Percentiles rank a stretch among this genome's conserved stretches.
phyloP scores from a whole-genome alignment of 306 rosid genomes.

The Styphnolobium japonicum region DNA sequence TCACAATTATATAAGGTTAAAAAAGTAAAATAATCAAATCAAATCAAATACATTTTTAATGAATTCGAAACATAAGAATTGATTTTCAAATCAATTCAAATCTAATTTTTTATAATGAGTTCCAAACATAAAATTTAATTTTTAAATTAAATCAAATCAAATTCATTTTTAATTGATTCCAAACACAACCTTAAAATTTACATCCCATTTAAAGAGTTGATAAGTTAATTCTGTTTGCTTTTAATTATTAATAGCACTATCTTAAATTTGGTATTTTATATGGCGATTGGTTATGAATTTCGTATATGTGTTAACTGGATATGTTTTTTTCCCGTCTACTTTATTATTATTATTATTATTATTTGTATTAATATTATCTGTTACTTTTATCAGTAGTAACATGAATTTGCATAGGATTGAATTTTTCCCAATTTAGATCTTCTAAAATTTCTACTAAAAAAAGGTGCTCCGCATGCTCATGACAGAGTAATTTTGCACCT shows the following conservation, averaged over 20 bases:
- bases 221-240: no score
- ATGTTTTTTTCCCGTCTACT: neutral
- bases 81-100: no score
- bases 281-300: neutral
- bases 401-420: neutral
- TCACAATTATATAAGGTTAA: no score
- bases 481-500: neutral
- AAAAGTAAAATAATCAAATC: no score
- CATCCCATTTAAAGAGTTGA: no score
- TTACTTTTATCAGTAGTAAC: neutral
- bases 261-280: slow-evolving; percentile 1
- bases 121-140: no score
- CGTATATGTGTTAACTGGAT: neutral
- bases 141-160: no score
- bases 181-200: no score
- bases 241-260: neutral
- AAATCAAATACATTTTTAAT: no score
- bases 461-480: neutral
- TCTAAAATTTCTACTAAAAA: neutral
- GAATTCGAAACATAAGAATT: no score
- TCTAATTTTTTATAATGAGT: no score
- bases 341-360: neutral
- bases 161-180: no score
- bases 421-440: neutral
- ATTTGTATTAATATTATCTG: neutral